Evolutionary conservation across 768 basidiomycete species (phyloP).

Genomic region (Suillus hirtellus): DNA sequence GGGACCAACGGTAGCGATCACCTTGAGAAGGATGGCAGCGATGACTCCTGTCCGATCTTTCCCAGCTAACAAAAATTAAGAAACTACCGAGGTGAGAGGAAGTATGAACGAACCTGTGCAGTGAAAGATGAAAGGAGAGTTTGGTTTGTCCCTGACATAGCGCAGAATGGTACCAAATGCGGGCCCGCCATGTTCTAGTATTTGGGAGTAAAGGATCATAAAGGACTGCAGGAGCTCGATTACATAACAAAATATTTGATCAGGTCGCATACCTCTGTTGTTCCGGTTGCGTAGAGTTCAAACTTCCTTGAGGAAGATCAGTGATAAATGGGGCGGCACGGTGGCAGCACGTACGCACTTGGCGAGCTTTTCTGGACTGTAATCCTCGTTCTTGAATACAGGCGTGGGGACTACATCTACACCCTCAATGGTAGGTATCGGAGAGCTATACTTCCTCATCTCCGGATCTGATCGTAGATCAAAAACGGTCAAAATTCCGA

Average conservation of each 20-base stretch:
- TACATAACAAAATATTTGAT: neutral
- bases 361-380: conserved; percentile 83
- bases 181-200: conserved; percentile 68
- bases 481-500: conserved; percentile 69
- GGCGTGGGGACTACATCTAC: conserved; percentile 62
- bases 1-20: conserved; percentile 27
- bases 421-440: conserved; percentile 63
- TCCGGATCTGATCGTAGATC: conserved; percentile 82
- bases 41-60: conserved; percentile 82
- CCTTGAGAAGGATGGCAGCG: conserved; percentile 72
- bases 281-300: conserved; percentile 76
- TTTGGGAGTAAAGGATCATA: conserved; percentile 79
- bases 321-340: neutral
- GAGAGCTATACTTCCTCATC: conserved; percentile 70
- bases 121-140: conserved; percentile 67
- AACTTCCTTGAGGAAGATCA: conserved; percentile 31
- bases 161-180: conserved; percentile 73
- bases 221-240: conserved; percentile 54
- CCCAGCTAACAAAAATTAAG: conserved; percentile 47
- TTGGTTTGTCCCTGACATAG: conserved; percentile 70
- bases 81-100: conserved; percentile 1
- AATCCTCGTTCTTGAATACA: conserved; percentile 70
- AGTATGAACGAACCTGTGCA: conserved; percentile 55
- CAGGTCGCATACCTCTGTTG: conserved; percentile 58
- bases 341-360: conserved; percentile 59